Evolutionary conservation across 345 rosid species (phyloP).

Genomic region (Linum trigynum): DNA sequence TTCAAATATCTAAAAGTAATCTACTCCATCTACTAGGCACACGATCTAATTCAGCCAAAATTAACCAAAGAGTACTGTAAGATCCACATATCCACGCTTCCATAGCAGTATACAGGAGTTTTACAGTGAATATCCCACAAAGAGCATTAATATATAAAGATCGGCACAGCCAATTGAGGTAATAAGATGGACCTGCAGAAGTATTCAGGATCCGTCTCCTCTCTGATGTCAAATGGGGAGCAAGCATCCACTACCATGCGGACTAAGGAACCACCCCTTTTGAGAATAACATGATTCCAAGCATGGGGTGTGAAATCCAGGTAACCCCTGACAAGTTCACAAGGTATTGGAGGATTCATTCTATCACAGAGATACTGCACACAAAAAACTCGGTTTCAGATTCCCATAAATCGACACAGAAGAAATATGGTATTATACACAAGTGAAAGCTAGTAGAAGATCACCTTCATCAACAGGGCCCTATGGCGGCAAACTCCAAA

Average conservation of each 20-base stretch:
- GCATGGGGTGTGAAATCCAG: slow-evolving; percentile 90
- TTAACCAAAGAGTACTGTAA: no score
- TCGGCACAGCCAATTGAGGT: background rate
- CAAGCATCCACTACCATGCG: slow-evolving; percentile 95
- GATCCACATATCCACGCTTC: background rate
- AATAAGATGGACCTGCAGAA: slow-evolving; percentile 50
- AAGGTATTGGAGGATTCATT: slow-evolving; percentile 85
- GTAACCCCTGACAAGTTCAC: slow-evolving; percentile 98
- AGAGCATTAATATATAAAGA: background rate
- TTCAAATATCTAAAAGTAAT: background rate
- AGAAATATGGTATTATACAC: slow-evolving; percentile 3
- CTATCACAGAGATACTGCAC: slow-evolving; percentile 85
- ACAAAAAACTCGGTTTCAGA: slow-evolving; percentile 17
- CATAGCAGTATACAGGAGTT: background rate
- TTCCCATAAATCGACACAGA: slow-evolving; percentile 5
- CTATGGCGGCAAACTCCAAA: slow-evolving; percentile 94
- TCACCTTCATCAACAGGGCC: slow-evolving; percentile 87
- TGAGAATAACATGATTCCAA: slow-evolving; percentile 67
- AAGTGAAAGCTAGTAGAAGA: background rate
- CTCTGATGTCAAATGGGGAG: slow-evolving; percentile 78
- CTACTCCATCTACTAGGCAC: background rate
- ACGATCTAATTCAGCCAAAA: background rate
- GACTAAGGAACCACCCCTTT: slow-evolving; percentile 52
- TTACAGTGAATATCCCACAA: background rate
- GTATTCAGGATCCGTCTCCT: slow-evolving; percentile 74